These are phyloP conservation scores for Xylariaceae sp. DNA, from an alignment of 2,329 filamentous ascomycete genomes.

Conservation along the genomic window DNA sequence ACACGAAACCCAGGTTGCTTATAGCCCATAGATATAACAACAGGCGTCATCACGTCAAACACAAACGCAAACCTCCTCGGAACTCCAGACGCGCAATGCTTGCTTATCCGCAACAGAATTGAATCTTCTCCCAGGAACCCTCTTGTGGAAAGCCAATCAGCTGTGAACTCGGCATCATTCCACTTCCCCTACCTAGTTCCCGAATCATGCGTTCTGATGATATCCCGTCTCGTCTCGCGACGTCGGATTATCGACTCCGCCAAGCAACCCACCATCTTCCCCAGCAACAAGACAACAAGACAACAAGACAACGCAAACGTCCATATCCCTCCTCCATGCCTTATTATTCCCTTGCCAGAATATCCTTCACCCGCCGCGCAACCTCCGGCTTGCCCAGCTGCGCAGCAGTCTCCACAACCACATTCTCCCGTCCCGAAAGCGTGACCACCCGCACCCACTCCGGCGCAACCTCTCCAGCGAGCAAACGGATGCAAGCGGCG, in stretches of 20 bases:
- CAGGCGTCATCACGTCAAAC: neutral
- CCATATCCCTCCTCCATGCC: no score
- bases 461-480: constrained; percentile 51
- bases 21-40: constrained; percentile 1
- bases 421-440: constrained; percentile 50
- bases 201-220: neutral
- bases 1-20: neutral
- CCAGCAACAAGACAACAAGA: no score
- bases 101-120: neutral
- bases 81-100: neutral
- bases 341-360: constrained; percentile 18
- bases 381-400: constrained; percentile 33
- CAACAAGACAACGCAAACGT: no score
- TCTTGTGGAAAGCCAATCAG: neutral
- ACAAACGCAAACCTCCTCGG: neutral
- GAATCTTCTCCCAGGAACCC: neutral
- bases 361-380: constrained; percentile 26
- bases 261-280: neutral
- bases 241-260: neutral
- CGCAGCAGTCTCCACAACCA: constrained; percentile 46
- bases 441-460: constrained; percentile 50
- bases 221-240: neutral
- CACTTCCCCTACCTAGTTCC: neutral
- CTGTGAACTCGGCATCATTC: neutral
- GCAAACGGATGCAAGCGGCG: constrained; percentile 43